Evolutionary conservation across 331 rosid genomes (phyloP).

Genomic region (Pyracantha coccinea): DNA sequence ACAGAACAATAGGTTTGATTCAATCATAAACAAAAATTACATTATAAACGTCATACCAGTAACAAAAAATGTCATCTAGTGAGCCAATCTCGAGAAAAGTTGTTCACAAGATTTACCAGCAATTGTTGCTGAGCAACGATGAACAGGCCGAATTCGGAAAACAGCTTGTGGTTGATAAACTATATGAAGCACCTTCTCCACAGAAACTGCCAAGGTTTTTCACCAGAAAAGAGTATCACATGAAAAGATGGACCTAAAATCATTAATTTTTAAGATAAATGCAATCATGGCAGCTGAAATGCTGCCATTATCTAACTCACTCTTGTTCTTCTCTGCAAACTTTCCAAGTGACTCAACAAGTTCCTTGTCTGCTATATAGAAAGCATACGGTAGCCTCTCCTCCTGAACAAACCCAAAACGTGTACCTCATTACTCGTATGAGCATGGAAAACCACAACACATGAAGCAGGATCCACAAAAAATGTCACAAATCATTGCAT

Average conservation of each 20-base stretch:
- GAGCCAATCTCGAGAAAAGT: not conserved
- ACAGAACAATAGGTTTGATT: not conserved
- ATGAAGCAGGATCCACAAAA: not conserved
- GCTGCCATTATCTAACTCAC: slow-evolving; percentile 25
- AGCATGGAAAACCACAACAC: not conserved
- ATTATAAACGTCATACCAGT: not conserved
- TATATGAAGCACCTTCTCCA: slow-evolving; percentile 82
- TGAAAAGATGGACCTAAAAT: not conserved
- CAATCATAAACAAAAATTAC: not conserved
- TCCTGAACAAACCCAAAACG: slow-evolving; percentile 38
- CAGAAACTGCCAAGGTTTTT: slow-evolving; percentile 58
- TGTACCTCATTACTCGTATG: not conserved
- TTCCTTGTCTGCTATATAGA: slow-evolving; percentile 74
- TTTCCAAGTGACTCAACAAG: slow-evolving; percentile 62
- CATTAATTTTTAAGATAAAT: not conserved
- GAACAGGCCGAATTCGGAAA: slow-evolving; percentile 82
- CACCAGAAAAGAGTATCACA: not conserved
- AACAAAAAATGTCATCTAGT: not conserved
- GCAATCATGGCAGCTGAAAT: not conserved
- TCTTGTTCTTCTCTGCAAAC: slow-evolving; percentile 78
- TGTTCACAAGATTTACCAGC: slow-evolving; percentile 46
- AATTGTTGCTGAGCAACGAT: slow-evolving; percentile 89
- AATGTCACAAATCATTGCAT: not conserved
- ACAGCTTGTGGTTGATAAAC: slow-evolving; percentile 96
- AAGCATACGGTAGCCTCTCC: slow-evolving; percentile 86